These are phyloP conservation scores for Candida dendrica DNA, from an alignment of 805 yeast species.

Conservation along the genomic window DNA sequence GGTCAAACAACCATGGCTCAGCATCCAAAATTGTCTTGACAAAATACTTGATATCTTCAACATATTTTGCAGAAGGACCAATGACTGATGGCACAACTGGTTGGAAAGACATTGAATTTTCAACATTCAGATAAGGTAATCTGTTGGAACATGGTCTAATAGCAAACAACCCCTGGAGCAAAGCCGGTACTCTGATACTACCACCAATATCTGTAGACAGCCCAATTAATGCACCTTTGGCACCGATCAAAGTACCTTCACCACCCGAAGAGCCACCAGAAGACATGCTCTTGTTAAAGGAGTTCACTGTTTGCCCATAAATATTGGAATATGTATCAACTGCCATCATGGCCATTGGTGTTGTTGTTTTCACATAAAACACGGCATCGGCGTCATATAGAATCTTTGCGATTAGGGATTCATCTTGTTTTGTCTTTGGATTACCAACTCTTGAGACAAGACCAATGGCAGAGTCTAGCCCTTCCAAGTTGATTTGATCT, in stretches of 20 bases:
- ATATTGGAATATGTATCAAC: slow-evolving; percentile 39
- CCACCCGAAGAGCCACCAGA: slow-evolving; percentile 52
- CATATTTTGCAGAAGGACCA: slow-evolving; percentile 26
- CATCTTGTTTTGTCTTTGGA: slow-evolving; percentile 27
- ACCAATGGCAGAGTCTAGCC: slow-evolving; percentile 43
- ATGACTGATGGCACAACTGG: slow-evolving; percentile 25
- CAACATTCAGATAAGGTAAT: slow-evolving; percentile 20
- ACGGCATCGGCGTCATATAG: slow-evolving; percentile 44
- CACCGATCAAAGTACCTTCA: slow-evolving; percentile 39
- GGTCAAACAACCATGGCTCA: neutral
- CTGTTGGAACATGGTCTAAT: slow-evolving; percentile 26
- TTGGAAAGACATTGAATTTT: slow-evolving; percentile 28
- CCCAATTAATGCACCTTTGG: slow-evolving; percentile 44
- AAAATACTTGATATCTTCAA: slow-evolving; percentile 22
- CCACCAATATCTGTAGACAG: slow-evolving; percentile 54
- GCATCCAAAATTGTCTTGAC: slow-evolving; percentile 30
- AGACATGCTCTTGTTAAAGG: slow-evolving; percentile 34
- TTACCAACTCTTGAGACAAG: slow-evolving; percentile 33
- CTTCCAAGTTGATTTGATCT: slow-evolving; percentile 33
- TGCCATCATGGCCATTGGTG: slow-evolving; percentile 44
- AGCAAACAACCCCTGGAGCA: slow-evolving; percentile 33
- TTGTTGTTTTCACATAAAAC: slow-evolving; percentile 47
- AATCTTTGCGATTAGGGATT: slow-evolving; percentile 31
- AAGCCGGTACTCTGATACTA: slow-evolving; percentile 40
- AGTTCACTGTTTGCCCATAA: slow-evolving; percentile 40